Conservation (phyloP, 2,329 filamentous ascomycete species). For the Pseudogymnoascus sp. region DNA sequence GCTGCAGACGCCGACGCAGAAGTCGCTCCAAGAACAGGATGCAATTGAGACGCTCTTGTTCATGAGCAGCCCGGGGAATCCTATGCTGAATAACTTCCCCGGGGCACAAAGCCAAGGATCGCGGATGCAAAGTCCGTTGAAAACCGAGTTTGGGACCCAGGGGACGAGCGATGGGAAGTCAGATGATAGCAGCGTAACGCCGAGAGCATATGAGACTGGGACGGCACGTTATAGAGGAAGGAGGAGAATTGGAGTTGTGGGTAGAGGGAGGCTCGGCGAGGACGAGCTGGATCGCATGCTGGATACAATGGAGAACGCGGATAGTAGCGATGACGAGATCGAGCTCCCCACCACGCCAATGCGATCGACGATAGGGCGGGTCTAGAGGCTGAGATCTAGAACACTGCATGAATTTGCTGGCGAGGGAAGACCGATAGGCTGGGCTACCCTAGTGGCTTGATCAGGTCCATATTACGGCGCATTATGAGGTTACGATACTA, state of each 20-base stretch:
- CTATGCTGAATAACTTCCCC: slow-evolving; percentile 49
- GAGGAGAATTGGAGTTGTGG: slow-evolving; percentile 12
- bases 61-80: slow-evolving; percentile 72
- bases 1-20: slow-evolving; percentile 56
- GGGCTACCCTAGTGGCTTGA: neutral
- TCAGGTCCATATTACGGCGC: neutral
- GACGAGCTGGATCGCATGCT: slow-evolving; percentile 27
- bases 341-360: slow-evolving; percentile 15
- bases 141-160: slow-evolving; percentile 24
- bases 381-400: slow-evolving; percentile 6
- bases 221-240: slow-evolving; percentile 14
- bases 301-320: slow-evolving; percentile 28
- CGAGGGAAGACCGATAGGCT: neutral
- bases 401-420: neutral
- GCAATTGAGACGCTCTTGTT: slow-evolving; percentile 74
- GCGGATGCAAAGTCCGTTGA: slow-evolving; percentile 25
- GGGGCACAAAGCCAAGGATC: slow-evolving; percentile 26
- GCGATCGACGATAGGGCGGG: slow-evolving; percentile 1
- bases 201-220: slow-evolving; percentile 14
- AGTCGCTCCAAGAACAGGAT: slow-evolving; percentile 67
- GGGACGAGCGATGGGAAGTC: slow-evolving; percentile 12
- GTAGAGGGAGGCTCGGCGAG: slow-evolving; percentile 10
- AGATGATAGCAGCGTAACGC: slow-evolving; percentile 14
- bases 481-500: neutral
- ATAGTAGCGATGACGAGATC: slow-evolving; percentile 29